phyloP scores from a whole-genome alignment of 2,329 filamentous ascomycete genomes.

The Bimuria novae-zelandiae region DNA sequence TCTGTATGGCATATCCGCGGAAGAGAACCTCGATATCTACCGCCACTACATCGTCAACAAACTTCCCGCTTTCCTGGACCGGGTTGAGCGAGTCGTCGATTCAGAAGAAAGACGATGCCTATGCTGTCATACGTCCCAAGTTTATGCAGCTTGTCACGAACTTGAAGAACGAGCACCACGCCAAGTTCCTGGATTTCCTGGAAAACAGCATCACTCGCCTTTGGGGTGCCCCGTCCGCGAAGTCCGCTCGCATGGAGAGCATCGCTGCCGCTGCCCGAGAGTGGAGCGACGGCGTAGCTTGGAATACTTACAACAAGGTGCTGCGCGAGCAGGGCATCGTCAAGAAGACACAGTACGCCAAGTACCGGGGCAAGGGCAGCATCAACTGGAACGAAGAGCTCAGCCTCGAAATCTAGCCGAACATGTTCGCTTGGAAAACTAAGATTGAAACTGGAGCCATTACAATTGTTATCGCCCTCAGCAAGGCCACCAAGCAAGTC shows the following conservation, averaged over 20 bases:
- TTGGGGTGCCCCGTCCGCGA: neutral
- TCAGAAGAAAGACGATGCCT: slow-evolving; percentile 7
- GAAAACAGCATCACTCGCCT: neutral
- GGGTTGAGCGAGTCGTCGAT: slow-evolving; percentile 7
- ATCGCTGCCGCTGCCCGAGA: neutral
- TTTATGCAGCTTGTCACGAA: neutral
- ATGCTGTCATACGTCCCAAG: slow-evolving; percentile 3
- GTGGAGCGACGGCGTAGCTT: neutral
- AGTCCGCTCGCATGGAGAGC: neutral
- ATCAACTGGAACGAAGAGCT: slow-evolving; percentile 22
- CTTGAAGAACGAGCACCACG: neutral
- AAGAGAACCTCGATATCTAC: slow-evolving; percentile 10
- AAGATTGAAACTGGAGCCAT: neutral
- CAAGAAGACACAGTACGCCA: neutral
- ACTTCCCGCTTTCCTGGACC: neutral
- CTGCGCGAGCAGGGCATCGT: slow-evolving; percentile 12
- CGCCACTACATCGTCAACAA: neutral
- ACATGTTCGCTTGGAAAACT: neutral
- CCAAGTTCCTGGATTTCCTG: neutral
- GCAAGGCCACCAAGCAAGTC: neutral
- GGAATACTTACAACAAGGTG: slow-evolving; percentile 15
- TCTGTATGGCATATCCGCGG: slow-evolving; percentile 4
- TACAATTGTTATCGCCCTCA: neutral
- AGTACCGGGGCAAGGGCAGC: neutral
- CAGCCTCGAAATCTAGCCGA: neutral